A percentile compares a stretch with the other conserved stretches of the same genome.
Evolutionary conservation across 2,329 filamentous ascomycete species (phyloP).

Genomic region (Cytospora piceae): DNA sequence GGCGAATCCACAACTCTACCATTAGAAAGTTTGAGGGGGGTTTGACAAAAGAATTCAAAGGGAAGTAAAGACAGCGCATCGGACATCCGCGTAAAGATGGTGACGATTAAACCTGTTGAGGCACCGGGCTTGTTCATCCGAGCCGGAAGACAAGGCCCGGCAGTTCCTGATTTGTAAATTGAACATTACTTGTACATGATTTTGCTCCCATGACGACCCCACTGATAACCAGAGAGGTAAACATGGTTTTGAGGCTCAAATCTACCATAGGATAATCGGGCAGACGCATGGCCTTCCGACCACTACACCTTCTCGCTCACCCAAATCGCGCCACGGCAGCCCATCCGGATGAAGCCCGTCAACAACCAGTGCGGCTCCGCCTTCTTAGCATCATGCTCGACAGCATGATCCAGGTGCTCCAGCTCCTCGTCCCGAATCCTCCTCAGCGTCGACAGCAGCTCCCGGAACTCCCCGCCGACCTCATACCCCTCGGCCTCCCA

Average conservation of each 20-base stretch:
- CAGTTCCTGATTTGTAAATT: background rate
- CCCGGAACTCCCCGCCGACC: constrained; percentile 75
- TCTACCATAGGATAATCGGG: background rate
- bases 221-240: background rate
- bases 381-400: constrained; percentile 89
- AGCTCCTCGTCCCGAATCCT: constrained; percentile 93
- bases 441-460: constrained; percentile 73
- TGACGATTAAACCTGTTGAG: background rate
- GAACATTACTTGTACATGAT: background rate
- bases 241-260: background rate
- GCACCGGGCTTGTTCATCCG: too few relatives aligned
- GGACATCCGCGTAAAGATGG: background rate
- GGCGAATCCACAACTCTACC: background rate
- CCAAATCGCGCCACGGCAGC: constrained; percentile 92
- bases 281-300: background rate
- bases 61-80: background rate
- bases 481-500: constrained; percentile 80
- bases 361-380: constrained; percentile 88
- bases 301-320: constrained; percentile 68
- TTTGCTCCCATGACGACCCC: background rate
- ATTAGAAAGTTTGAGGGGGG: too few relatives aligned
- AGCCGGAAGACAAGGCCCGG: background rate
- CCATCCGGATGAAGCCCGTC: constrained; percentile 84
- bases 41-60: too few relatives aligned
- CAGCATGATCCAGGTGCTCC: constrained; percentile 93